Base-by-base conservation (phyloP, 768 basidiomycete species). In the Lentinula raphanica region DNA sequence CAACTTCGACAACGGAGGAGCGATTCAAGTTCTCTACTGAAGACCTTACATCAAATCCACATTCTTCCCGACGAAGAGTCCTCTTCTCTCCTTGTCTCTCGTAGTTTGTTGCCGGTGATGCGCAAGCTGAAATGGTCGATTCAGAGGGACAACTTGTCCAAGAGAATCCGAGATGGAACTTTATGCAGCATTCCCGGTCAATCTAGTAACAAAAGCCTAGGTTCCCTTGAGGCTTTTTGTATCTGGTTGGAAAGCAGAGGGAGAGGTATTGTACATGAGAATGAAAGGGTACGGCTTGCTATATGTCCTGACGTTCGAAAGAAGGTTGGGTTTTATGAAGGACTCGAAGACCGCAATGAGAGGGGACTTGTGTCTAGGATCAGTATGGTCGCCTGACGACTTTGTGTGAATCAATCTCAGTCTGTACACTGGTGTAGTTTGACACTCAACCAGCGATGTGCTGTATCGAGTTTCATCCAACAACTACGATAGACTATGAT, bases 101-200 rank as follows among this genome's bases (percentile, higher is more conserved):
- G 85, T 28, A 75, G 79, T 7, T 76, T 91, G 25, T 70, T 89
- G 3, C 86, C 88, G 13, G 74, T 81, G 23, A 76, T 90, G 65
- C 83, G 81, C 58, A 75, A 80, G 65, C 75, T 90, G 60, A 90
- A 89, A 67, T 90, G 87, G 87, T 83, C 80, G 38, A 68, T 88
- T 49, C 82, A 84, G 64, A 75, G 78, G 12, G 89, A 90, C 65
- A 76, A 74, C 48, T 72, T 88, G 27, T 81, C 88, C 4, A 80
- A 76, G 67, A 68, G 80, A 59, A 74, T 88, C 56, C 80, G 84
- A 66, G 72, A 76, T 32, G 73, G 76, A 50, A 68, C 71, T 15
- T 35, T 68, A 68, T 60, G 66, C 64, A 49, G 56, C 58, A n/a
- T 27, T 49, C 58, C 46, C 27, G 31, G 54, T 36, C 32, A 15